Conservation (phyloP, 163 green algal genomes). For the Coccomyxa subellipsoidea region DNA sequence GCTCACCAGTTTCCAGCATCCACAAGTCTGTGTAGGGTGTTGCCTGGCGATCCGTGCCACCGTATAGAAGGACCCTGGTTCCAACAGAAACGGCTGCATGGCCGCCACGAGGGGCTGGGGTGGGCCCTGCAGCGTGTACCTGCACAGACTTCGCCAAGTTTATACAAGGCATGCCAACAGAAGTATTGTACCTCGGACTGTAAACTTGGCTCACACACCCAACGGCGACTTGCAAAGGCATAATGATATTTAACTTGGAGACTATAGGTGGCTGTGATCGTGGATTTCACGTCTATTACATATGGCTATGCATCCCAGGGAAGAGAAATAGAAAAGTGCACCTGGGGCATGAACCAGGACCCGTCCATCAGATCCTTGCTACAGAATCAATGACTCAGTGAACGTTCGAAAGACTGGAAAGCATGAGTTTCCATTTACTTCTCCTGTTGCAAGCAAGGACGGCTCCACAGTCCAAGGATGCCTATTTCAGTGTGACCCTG, state of each 20-base stretch:
- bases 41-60: background rate
- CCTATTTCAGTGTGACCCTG: background rate
- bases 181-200: background rate
- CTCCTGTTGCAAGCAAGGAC: background rate
- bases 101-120: background rate
- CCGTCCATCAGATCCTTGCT: background rate
- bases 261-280: too few relatives aligned
- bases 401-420: background rate
- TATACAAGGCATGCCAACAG: background rate
- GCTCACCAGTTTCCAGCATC: background rate
- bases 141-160: background rate
- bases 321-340: background rate
- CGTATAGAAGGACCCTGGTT: background rate
- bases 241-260: too few relatives aligned
- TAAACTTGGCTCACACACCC: background rate
- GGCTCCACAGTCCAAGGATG: background rate
- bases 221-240: too few relatives aligned
- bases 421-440: background rate
- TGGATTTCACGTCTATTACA: too few relatives aligned
- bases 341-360: background rate
- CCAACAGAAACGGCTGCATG: background rate
- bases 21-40: constrained; percentile 5
- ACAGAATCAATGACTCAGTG: background rate
- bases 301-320: background rate
- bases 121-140: background rate